phyloP scores from a whole-genome alignment of 192 early-diverging fungal genomes.

The Backusella sp. region DNA sequence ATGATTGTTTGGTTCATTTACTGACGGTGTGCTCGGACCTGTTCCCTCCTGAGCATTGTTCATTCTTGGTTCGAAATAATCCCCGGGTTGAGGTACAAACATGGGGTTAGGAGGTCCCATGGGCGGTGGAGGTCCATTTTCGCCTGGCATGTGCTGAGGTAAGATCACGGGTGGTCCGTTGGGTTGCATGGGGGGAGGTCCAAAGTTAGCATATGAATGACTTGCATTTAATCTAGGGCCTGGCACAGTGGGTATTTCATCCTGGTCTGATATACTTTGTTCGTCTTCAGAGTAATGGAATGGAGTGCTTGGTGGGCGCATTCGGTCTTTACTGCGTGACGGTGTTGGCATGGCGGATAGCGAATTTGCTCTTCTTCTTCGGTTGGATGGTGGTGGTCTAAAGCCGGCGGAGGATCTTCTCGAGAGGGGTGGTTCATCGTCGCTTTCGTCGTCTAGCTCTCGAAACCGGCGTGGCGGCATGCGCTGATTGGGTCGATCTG shows the following conservation, averaged over 20 bases:
- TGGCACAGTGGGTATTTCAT: neutral
- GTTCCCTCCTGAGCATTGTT: neutral
- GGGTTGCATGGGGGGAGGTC: neutral
- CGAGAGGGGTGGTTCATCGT: neutral
- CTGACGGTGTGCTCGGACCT: constrained; percentile 2
- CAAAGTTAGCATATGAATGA: neutral
- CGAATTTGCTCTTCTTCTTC: neutral
- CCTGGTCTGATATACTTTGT: neutral
- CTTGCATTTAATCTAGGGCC: constrained; percentile 1
- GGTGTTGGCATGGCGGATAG: neutral
- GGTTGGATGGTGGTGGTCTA: neutral
- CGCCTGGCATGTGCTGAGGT: neutral
- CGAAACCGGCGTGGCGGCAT: neutral
- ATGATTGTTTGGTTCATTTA: neutral
- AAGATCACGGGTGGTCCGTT: neutral
- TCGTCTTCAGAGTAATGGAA: neutral
- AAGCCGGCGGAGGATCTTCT: neutral
- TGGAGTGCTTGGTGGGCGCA: neutral
- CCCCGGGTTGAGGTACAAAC: constrained; percentile 1
- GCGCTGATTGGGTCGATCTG: neutral
- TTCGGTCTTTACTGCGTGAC: neutral
- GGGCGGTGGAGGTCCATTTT: neutral
- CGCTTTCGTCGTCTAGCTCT: neutral
- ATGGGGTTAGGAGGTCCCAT: constrained; percentile 6
- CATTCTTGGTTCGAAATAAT: neutral